Evolutionary conservation across 495 filamentous ascomycete genomes (phyloP), one percentile per base, ranked within the genome.

Genomic region (Penicillium waksmanii): DNA sequence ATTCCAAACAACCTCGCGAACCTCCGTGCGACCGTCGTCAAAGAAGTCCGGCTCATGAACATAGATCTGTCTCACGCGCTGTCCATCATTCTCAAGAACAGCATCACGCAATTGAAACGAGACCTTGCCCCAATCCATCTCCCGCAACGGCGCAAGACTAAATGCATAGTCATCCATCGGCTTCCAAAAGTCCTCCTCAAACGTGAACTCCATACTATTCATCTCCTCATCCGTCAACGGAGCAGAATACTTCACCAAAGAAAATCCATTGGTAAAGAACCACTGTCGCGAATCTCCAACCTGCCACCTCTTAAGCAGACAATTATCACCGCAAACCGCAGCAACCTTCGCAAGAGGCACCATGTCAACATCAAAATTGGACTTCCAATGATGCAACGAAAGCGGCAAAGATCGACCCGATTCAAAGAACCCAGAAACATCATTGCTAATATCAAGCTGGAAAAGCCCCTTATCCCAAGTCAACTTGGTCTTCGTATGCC

Each of bases 371-470:
- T 77, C 73, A 65, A 74, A 77, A 27, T 18, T 3, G 2, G 62
- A 68, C 46, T 78, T 75, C 69, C 74, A 82, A 59, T 82, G 78
- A 62, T 82, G 80, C 38, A 84, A 64, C n/a, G 71, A 67, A 2
- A 82, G 69, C 1, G 77, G 72, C 3, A 62, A 12, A 17, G 66
- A 61, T 10, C 66, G 57, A 2, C 79, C 81, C 43, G 62, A 60
- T 43, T 80, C 80, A 67, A 78, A 84, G 53, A 79, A 73, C 33
- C 76, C 77, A 3, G 69, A 72, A 6, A 64, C 59, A 51, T 77
- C 70, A 27, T 67, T 69, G 47, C 64, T 55, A 25, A 73, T 56
- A 61, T 81, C 77, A 25, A 73, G 61, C 54, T 80, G 71, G 57
- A 77, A 75, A 8, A 84, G 67, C 9, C 64, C 63, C 5, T 72